Evolutionary conservation across 345 rosid genomes (phyloP).

Genomic region (Eucalyptus fibrosa): DNA sequence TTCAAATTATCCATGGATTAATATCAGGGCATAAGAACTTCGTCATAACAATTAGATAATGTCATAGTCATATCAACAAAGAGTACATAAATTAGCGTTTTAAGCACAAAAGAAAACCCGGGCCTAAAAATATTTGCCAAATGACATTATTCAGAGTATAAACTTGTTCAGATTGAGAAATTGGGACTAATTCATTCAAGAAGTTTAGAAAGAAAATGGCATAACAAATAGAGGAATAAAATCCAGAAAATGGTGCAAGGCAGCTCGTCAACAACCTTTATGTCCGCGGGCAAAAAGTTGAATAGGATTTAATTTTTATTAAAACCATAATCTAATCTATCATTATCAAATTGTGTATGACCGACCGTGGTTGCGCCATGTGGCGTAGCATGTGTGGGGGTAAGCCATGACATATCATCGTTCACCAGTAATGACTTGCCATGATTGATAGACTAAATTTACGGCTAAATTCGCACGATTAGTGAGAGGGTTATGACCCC

Average conservation of each 20-base stretch:
- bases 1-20: not conserved
- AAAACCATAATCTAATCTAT: not conserved
- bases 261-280: not conserved
- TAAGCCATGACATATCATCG: not conserved
- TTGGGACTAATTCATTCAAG: not conserved
- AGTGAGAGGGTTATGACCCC: too few relatives aligned
- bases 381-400: not conserved
- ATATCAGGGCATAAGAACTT: not conserved
- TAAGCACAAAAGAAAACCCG: not conserved
- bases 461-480: too few relatives aligned
- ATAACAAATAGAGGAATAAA: not conserved
- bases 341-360: not conserved
- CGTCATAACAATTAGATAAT: not conserved
- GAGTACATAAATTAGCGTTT: not conserved
- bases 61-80: not conserved
- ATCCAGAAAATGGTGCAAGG: not conserved
- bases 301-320: not conserved
- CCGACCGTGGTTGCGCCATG: not conserved
- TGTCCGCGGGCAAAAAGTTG: not conserved
- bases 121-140: not conserved
- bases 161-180: not conserved
- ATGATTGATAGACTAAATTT: too few relatives aligned
- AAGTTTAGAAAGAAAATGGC: not conserved
- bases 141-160: not conserved
- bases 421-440: not conserved